Conservation (phyloP, 495 filamentous ascomycete genomes). For the Acidomyces sp. region DNA sequence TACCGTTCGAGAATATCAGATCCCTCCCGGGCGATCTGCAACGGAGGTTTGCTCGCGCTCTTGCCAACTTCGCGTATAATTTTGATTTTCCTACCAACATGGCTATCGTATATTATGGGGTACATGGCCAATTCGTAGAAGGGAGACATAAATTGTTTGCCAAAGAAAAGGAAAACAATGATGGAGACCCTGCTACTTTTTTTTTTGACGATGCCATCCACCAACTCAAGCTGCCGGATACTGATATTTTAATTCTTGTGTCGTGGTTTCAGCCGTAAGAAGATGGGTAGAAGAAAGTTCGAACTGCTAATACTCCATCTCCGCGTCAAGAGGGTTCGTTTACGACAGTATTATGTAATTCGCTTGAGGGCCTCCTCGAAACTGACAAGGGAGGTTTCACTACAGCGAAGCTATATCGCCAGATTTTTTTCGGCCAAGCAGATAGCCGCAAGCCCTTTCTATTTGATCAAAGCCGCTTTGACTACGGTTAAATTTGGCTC, state of each 20-base stretch:
- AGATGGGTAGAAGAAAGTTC: not conserved
- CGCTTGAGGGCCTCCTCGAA: not conserved
- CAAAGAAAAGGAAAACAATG: not conserved
- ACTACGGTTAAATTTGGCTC: not conserved
- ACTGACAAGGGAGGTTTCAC: not conserved
- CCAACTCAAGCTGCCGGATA: not conserved
- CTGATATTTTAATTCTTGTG: not conserved
- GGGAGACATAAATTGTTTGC: not conserved
- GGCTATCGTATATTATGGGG: constrained; percentile 1
- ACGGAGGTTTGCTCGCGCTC: not conserved
- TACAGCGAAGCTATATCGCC: not conserved
- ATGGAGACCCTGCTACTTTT: not conserved
- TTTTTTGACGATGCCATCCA: constrained; percentile 1
- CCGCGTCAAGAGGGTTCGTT: not conserved
- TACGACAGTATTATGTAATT: not conserved
- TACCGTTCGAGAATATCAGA: not conserved
- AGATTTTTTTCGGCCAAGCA: not conserved
- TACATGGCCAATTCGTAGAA: not conserved
- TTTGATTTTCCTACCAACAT: not conserved
- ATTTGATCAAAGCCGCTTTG: not conserved
- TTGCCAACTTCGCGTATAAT: not conserved
- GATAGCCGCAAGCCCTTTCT: not conserved
- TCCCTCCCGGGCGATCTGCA: not conserved
- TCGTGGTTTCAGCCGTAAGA: not conserved
- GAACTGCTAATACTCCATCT: not conserved